Evolutionary conservation across 2,329 filamentous ascomycete species (phyloP), one percentile per base, ranked within the genome.

Genomic region (Cladosporium sp.): DNA sequence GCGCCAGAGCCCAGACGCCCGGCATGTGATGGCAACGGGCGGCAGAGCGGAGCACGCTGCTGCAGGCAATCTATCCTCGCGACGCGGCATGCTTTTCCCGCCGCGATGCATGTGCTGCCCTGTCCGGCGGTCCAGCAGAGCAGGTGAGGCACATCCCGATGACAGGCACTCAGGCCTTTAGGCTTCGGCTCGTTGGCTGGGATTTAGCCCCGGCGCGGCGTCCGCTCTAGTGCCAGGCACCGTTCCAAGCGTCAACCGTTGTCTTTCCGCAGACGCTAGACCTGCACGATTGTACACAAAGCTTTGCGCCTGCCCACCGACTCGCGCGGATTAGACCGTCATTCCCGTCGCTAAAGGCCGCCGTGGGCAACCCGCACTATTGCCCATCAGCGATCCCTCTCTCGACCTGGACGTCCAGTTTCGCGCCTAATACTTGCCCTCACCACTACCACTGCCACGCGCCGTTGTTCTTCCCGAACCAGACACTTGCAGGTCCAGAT

Each of bases 51-150:
- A 38, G 14, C n/a, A n/a, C 10, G n/a, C 11, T 8, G 46, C 40
- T 50, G 48, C 48, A 50, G 38, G 48, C 48, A 43, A 42, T 50
- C 48, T 50, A 50, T 43, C 38, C 18, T 46, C 40, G 32, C 44
- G 9, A 46, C 16, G 34, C 48, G 46, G 46, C 46, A 42, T 46
- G 44, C 11, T 31, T 19, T 31, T 13, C 38, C 44, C 34, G 44
- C 28, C 34, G 34, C 34, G 16, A 28, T 28, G 22, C 22, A 3
- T 28, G 22, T 3, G 22, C 22, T 28, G 22, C 22, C 22, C 4
- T 28, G 22, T 28, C 22, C 22, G 22, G 22, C 22, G 22, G 22
- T 28, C 22, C 22, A 28, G 22, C 22, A 28, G 46, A 43, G 31
- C 40, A 16, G 10, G 9, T 49, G 48, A 50, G 40, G 48, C 48